Evolutionary conservation across 345 rosid genomes (phyloP).

Genomic region (Eucalyptus pauciflora): DNA sequence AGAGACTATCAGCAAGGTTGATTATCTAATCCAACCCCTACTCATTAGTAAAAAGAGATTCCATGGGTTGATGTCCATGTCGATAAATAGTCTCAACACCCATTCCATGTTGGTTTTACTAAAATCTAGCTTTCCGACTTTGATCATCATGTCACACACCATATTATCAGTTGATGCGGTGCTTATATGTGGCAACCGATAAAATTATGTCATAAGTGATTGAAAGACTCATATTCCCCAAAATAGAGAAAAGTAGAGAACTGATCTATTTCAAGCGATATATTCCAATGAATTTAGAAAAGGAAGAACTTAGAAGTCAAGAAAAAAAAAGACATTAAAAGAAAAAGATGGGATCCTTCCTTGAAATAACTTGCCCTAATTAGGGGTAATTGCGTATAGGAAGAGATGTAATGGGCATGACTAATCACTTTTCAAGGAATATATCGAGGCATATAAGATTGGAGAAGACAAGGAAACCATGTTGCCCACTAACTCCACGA

Average conservation of each 20-base stretch:
- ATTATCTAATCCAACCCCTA: background rate
- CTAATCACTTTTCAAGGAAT: background rate
- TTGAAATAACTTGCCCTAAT: background rate
- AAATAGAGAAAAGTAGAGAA: background rate
- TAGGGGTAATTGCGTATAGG: background rate
- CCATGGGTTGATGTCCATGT: background rate
- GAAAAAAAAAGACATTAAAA: background rate
- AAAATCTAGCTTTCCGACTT: background rate
- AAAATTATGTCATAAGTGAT: background rate
- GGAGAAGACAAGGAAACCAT: slow-evolving; percentile 14
- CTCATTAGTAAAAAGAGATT: background rate
- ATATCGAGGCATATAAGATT: background rate
- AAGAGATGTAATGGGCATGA: background rate
- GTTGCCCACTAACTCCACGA: background rate
- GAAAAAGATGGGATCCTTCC: background rate
- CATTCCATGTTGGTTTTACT: background rate
- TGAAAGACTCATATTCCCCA: background rate
- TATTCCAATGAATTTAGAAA: background rate
- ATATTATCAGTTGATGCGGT: background rate
- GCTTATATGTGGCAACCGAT: background rate
- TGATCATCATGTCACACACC: background rate
- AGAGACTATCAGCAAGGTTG: background rate
- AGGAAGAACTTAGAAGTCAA: background rate
- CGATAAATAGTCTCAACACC: background rate
- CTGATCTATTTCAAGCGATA: background rate